Base-by-base conservation (phyloP, 805 yeast genomes). In the Metschnikowia peoriensis region DNA sequence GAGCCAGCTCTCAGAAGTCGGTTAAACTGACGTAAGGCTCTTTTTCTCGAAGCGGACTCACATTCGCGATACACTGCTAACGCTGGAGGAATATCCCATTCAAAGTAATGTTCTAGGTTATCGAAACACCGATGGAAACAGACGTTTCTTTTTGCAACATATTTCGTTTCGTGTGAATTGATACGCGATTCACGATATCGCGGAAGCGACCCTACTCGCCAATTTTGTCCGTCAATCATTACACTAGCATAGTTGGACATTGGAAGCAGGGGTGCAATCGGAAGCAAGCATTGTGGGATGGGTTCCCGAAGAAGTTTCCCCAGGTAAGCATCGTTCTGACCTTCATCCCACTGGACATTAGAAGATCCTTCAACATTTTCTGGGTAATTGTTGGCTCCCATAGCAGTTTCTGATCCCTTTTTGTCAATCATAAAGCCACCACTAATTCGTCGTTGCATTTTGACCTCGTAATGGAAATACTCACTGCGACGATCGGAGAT, bases 191-290 rank as follows among this genome's bases (percentile, higher is more conserved):
- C 53, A 5, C 74, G 67, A 7, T 71, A 69, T 46, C 76, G 62
- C 4, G 82, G 80, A 6, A 78, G 72, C 2, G 81, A 73, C 0
- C 85, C 84, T 3, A 64, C 58, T 44, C 53, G 58, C 67, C 67
- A 64, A 37, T 42, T 52, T 27, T 40, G 41, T 7, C 53, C 55
- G 42, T 51, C 57, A 6, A 48, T 32, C 51, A 46, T 46, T 10
- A 27, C 34, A 28, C 53, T 46, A 28, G 28, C 44, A 37, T 51
- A 52, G 39, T 44, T 51, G 12, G 46, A 32, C 50, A 51, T 53
- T 4, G 58, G 58, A 6, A 45, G 39, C 17, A 27, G 17, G 12
- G 53, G 47, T 8, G 53, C 44, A 1, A 39, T 47, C 14, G 55
- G 51, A 7, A 51, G 48, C 47, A 54, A 41, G n/a, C 16, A 28